Conservation (phyloP, 2,329 filamentous ascomycete genomes). For the Cercospora sp. region DNA sequence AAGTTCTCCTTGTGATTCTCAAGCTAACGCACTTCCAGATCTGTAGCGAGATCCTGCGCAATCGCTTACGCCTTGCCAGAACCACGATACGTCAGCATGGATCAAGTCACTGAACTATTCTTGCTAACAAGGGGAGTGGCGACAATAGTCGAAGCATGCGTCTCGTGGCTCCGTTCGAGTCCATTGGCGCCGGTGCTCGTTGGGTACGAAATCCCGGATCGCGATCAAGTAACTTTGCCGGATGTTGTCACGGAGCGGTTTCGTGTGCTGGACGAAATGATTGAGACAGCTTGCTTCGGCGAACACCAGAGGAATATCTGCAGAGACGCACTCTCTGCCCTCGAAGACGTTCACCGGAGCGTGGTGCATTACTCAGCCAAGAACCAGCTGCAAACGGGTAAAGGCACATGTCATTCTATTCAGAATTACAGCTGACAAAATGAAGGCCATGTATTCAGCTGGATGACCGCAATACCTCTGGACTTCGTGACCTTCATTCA, state of each 20-base stretch:
- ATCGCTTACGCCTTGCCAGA: slow-evolving; percentile 21
- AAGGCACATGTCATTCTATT: not conserved
- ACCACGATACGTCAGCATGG: slow-evolving; percentile 23
- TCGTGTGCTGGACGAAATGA: slow-evolving; percentile 10
- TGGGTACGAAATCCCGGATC: slow-evolving; percentile 13
- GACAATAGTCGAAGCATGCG: slow-evolving; percentile 22
- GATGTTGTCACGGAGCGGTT: slow-evolving; percentile 13
- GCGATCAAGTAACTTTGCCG: slow-evolving; percentile 13
- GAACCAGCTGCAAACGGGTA: slow-evolving; percentile 14
- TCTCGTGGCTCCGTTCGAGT: slow-evolving; percentile 18
- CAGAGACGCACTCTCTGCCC: slow-evolving; percentile 9
- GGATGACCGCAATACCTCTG: slow-evolving; percentile 21
- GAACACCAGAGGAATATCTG: slow-evolving; percentile 7
- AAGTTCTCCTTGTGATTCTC: not conserved
- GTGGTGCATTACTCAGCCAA: slow-evolving; percentile 14
- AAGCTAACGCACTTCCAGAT: not conserved
- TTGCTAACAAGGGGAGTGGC: slow-evolving; percentile 28
- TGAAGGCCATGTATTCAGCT: slow-evolving; percentile 19
- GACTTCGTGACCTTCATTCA: slow-evolving; percentile 26
- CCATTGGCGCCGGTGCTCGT: slow-evolving; percentile 21
- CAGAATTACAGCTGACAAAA: not conserved
- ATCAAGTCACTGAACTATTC: slow-evolving; percentile 31
- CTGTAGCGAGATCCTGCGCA: slow-evolving; percentile 24
- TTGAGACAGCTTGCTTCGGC: slow-evolving; percentile 3
- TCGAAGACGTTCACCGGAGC: slow-evolving; percentile 11